Conservation (phyloP, 176 grass and related monocot species). For the Phoenix dactylifera region DNA sequence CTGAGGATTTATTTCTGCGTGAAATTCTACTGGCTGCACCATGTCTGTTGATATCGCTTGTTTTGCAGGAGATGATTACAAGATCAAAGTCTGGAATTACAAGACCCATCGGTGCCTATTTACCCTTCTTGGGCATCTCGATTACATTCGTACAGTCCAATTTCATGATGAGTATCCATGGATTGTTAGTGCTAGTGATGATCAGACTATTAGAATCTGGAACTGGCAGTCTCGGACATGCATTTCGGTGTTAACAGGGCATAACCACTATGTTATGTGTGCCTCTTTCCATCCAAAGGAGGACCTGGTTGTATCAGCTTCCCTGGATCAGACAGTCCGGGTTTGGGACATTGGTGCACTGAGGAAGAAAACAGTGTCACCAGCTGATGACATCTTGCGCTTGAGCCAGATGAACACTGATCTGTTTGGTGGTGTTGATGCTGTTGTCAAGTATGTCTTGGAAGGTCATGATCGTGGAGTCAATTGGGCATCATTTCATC, state of each 20-base stretch:
- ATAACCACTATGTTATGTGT: slow-evolving; percentile 95
- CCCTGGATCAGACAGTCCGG: slow-evolving; percentile 76
- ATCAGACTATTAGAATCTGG: slow-evolving; percentile 91
- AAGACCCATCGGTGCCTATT: slow-evolving; percentile 91
- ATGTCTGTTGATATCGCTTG: slow-evolving; percentile 4
- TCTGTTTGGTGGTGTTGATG: slow-evolving; percentile 82
- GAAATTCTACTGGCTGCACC: no score
- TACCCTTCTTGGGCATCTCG: slow-evolving; percentile 79
- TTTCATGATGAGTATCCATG: slow-evolving; percentile 78
- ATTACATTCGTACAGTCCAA: slow-evolving; percentile 86
- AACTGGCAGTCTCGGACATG: slow-evolving; percentile 89
- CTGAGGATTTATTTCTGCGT: no score
- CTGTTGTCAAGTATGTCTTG: slow-evolving; percentile 77
- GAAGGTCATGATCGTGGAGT: slow-evolving; percentile 91
- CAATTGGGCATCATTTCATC: slow-evolving; percentile 90
- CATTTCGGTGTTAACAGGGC: slow-evolving; percentile 71
- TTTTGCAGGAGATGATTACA: slow-evolving; percentile 79
- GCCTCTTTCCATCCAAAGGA: slow-evolving; percentile 92
- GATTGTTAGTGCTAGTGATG: slow-evolving; percentile 82
- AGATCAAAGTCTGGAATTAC: slow-evolving; percentile 97
- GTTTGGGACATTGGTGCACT: slow-evolving; percentile 79
- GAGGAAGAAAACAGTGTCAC: slow-evolving; percentile 64
- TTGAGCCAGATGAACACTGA: slow-evolving; percentile 87
- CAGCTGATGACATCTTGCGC: slow-evolving; percentile 69
- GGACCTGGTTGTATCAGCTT: slow-evolving; percentile 79